These are phyloP conservation scores for Raffaelea albimanens DNA, from an alignment of 2,329 filamentous ascomycete genomes.

Conservation along the genomic window DNA sequence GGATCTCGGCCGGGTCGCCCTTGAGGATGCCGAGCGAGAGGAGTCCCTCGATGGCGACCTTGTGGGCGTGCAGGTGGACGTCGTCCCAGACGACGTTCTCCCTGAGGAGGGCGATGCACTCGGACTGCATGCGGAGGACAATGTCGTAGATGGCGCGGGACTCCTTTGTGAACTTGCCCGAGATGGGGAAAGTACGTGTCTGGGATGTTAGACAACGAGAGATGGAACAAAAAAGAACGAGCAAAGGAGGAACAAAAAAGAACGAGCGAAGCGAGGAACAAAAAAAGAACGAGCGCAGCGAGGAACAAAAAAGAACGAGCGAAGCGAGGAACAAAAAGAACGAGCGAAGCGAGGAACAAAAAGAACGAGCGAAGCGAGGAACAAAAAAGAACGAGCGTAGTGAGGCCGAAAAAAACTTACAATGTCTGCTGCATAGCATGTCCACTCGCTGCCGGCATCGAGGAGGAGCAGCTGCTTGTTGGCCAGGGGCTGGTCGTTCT, in stretches of 20 bases:
- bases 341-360: no score
- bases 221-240: no score
- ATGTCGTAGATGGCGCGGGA: slow-evolving; percentile 70
- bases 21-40: slow-evolving; percentile 66
- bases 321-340: no score
- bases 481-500: slow-evolving; percentile 60
- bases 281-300: background rate
- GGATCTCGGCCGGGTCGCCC: slow-evolving; percentile 60
- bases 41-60: slow-evolving; percentile 72
- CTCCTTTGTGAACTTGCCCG: slow-evolving; percentile 59
- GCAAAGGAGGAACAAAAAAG: no score
- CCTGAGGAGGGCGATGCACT: slow-evolving; percentile 63
- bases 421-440: slow-evolving; percentile 62
- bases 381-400: no score
- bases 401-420: background rate
- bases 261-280: background rate
- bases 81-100: slow-evolving; percentile 72
- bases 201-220: slow-evolving; percentile 28
- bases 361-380: no score
- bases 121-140: slow-evolving; percentile 78
- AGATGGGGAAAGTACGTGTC: slow-evolving; percentile 81
- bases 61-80: slow-evolving; percentile 70
- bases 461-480: slow-evolving; percentile 73
- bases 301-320: background rate
- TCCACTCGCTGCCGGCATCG: slow-evolving; percentile 73